Base-by-base conservation (phyloP, 805 yeast genomes). In the Zygosaccharomyces kombuchaensis region DNA sequence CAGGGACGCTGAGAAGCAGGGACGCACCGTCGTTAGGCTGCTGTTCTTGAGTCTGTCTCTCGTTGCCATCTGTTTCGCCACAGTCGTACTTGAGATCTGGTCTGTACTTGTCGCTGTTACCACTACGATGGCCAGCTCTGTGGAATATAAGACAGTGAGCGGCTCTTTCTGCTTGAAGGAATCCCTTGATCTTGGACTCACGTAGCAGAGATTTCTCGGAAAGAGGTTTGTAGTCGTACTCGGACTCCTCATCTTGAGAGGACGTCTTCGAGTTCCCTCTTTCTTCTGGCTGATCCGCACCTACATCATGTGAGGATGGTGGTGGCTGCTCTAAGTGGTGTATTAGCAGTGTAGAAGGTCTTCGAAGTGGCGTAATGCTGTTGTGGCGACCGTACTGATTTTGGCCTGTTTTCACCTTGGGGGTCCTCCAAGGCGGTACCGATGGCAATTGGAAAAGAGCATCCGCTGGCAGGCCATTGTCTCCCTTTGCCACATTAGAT, bases 131-230 rank as follows among this genome's bases (percentile, higher is more conserved):
- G 7, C 38, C 48, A 27, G 47, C 38, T 26, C 49, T 52, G 42
- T 63, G 66, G 46, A 62, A 63, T 13, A 62, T 46, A 8, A 56
- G 39, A 35, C 63, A 59, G 46, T 63, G 68, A 21, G 59, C 58
- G 14, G 66, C 63, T 31, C 55, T 50, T 39, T 63, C 68, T 7
- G 63, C 47, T 16, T 39, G 44, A 2, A 55, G 45, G 27, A 51
- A 43, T 14, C 49, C 52, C 1, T 50, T 50, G 1, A 52, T 38
- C 45, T 58, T 63, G 19, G 58, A 57, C 30, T 55, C 53, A n/a
- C 54, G 42, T 12, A 63, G 32, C 25, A 56, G 41, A n/a, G 45
- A 43, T 32, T 60, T 58, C 13, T 50, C 46, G 17, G 52, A 46
- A 25, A 62, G 52, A 6, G 66, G 62, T 2, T 40, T 32, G 39